Evolutionary conservation across 441 rosid species (phyloP).

Genomic region (Corymbia calophylla): DNA sequence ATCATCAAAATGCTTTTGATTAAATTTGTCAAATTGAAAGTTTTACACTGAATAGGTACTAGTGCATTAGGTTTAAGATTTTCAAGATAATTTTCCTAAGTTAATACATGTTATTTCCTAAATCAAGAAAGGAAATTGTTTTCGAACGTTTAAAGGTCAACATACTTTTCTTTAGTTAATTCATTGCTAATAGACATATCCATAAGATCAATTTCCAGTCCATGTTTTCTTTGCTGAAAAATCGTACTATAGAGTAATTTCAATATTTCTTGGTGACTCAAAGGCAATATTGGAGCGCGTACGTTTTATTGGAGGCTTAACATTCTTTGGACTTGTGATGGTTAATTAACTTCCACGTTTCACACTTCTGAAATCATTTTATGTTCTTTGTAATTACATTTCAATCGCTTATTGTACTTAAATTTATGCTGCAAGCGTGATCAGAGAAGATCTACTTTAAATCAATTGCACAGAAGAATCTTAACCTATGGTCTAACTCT

Average conservation of each 20-base stretch:
- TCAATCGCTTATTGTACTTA: background rate
- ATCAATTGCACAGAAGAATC: background rate
- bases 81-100: too few species aligned
- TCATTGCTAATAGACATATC: background rate
- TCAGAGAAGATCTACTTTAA: background rate
- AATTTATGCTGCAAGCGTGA: background rate
- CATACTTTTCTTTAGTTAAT: background rate
- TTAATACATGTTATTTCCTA: too few species aligned
- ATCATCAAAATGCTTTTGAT: rapidly evolving
- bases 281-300: background rate
- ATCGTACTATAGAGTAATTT: background rate
- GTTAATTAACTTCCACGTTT: background rate
- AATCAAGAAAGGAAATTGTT: background rate
- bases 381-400: background rate
- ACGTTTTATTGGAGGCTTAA: background rate
- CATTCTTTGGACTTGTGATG: background rate
- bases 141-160: background rate
- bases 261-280: background rate
- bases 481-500: background rate
- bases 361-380: background rate
- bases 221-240: background rate
- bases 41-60: too few species aligned
- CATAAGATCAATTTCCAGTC: background rate
- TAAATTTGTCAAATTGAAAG: background rate
- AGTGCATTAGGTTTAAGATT: background rate